Base-by-base conservation (phyloP, 192 early-diverging fungal species). In the Backusella psychrophila region DNA sequence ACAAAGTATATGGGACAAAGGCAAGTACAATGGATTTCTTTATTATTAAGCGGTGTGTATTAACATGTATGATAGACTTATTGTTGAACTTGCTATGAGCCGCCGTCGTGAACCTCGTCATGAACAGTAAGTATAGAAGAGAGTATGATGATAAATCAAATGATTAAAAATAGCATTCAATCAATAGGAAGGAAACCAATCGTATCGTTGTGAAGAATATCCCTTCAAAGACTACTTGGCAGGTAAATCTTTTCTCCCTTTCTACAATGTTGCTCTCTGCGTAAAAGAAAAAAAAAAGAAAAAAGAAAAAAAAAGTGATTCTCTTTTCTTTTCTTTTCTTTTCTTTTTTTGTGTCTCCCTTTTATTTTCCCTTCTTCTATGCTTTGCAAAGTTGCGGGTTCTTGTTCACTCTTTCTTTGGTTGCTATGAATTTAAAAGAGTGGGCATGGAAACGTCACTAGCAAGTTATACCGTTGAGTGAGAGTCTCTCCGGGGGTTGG, bases 1-100 rank as follows among this genome's bases (percentile, higher is more conserved):
- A 90, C 88, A 52, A 83, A 89, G 36, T 98, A 96, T 71, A 82
- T 94, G 78, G 95, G 94, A 35, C 93, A 96, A 81, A 89, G 95
- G 94, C 94, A 87, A 68, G 11, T 52, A 71, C 33, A 33, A 3
- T 33, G 33, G 2, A 3, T 3, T 33, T 33, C 3, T 33, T 33
- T 33, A 33, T 33, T 15, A 39, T 68, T 21, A 36, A 41, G 26
- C 12, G 41, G 34, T 67, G 42, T 44, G 5, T 44, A 44, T 44
- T 44, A 44, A 44, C 14, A 19, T 41, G n/a, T 46, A 29, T 19
- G 34, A 41, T 74, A 93, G 93, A 71, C 85, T 97, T 31, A 85
- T 94, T 71, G 94, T 96, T 70, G 94, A 97, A 87, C 87, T 92
- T 38, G 94, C 94, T 7, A 87, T 91, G 78, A 88, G 90, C 68